Percentiles rank a stretch among this genome's conserved stretches.
Conservation (phyloP, 306 rosid species). For the Hippophae rhamnoides region DNA sequence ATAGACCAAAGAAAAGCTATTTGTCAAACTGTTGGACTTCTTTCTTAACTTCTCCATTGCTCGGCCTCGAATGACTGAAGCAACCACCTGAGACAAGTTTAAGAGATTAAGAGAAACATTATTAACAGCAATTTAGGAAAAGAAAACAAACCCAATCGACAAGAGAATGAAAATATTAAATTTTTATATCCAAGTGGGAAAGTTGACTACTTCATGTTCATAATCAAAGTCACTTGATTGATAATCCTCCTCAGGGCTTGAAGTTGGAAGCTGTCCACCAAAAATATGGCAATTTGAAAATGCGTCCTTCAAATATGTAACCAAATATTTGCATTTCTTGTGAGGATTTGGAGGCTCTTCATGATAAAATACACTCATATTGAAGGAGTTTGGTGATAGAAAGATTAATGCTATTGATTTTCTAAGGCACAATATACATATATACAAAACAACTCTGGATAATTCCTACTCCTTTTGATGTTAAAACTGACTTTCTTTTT, state of each 20-base stretch:
- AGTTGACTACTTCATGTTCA: constrained; percentile 49
- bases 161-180: neutral
- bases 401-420: constrained; percentile 5
- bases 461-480: constrained; percentile 24
- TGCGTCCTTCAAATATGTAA: constrained; percentile 48
- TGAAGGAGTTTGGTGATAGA: constrained; percentile 10
- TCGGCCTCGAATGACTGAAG: constrained; percentile 56
- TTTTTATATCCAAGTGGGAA: neutral
- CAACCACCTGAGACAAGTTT: constrained; percentile 42
- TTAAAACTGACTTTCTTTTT: constrained; percentile 25
- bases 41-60: constrained; percentile 54
- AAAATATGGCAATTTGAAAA: constrained; percentile 44
- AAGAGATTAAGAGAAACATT: neutral
- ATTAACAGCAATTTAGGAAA: constrained; percentile 5
- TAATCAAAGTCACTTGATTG: constrained; percentile 49
- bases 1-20: constrained; percentile 46
- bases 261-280: constrained; percentile 22
- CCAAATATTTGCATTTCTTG: constrained; percentile 44
- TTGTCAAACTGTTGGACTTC: constrained; percentile 32
- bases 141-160: neutral
- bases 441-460: constrained; percentile 11
- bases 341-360: constrained; percentile 51
- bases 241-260: constrained; percentile 45
- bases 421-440: constrained; percentile 14
- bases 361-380: constrained; percentile 61